Base-by-base conservation (phyloP, 2,329 filamentous ascomycete genomes). In the Aspergillus sp. region DNA sequence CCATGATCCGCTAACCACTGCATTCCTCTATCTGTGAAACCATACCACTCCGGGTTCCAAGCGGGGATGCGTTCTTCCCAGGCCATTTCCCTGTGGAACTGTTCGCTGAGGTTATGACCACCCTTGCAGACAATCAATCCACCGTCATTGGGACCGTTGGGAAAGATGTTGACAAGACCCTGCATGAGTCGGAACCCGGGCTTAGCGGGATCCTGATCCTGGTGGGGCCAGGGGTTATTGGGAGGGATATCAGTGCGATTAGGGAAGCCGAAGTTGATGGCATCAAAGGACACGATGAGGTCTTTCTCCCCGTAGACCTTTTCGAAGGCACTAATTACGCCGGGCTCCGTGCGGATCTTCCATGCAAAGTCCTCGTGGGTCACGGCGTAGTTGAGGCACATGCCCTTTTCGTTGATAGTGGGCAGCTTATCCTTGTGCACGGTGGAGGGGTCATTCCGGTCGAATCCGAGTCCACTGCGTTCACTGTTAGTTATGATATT, bases 311-410 rank as follows among this genome's bases (percentile, higher is more conserved):
- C 69, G 51, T 73, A 78, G 4, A 79, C 69, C 60, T 74, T 74
- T 56, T 73, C 76, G 47, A 80, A 80, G 1, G 76, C 67, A 2
- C 62, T 65, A 13, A 79, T 65, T 0, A 80, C 74, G 2, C 74
- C 76, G 9, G 75, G 74, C 62, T 79, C 77, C 3, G 67, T 65
- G n/a, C 76, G 73, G n/a, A 79, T 67, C 8, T 67, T 68, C 77
- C 77, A 79, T 3, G 74, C 72, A 56, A 79, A 80, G 53, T 75
- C 67, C 54, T 80, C 78, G 54, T 81, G 78, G 1, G 71, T 63
- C 2, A 77, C 72, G 0, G 69, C 76, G 47, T 81, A 81, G 30
- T 69, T 62, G 22, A 75, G 64, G 55, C 75, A 75, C 69, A 79
- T 79, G 33, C 77, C 76, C 63, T 78, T 79, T 57, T 78, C 75